Percentiles rank a stretch among this genome's conserved stretches.
Conservation (phyloP, 2,329 filamentous ascomycete species). For the Huntiella bhutanensis region DNA sequence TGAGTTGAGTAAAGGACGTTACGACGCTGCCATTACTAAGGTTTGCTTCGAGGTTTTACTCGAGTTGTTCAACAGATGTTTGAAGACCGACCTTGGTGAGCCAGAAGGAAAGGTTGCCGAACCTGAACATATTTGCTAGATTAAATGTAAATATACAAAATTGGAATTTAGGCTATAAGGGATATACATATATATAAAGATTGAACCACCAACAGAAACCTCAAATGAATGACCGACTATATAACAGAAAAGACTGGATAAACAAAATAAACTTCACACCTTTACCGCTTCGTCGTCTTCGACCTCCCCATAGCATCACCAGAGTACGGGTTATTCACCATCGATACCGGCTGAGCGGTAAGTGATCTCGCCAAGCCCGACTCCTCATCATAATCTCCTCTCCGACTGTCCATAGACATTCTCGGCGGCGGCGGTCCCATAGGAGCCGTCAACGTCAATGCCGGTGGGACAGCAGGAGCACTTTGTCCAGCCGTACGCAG, state of each 20-base stretch:
- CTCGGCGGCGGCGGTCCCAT: conserved; percentile 4
- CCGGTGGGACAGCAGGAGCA: conserved; percentile 15
- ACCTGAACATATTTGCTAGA: conserved; percentile 54
- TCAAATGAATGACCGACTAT: not conserved
- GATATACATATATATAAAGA: conserved; percentile 12
- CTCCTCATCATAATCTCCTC: conserved; percentile 25
- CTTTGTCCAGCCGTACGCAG: conserved; percentile 30
- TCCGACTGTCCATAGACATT: conserved; percentile 17
- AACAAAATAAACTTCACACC: not conserved
- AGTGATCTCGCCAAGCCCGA: conserved; percentile 14
- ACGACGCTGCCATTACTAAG: conserved; percentile 71
- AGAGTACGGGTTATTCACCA: conserved; percentile 4
- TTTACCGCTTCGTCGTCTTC: conserved; percentile 9
- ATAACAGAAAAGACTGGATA: not conserved
- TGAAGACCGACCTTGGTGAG: conserved; percentile 63
- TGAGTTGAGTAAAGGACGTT: conserved; percentile 81
- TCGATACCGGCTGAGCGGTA: conserved; percentile 2
- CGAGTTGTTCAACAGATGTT: conserved; percentile 60
- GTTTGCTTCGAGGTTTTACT: conserved; percentile 81
- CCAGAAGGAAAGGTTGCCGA: conserved; percentile 39
- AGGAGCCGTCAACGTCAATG: conserved; percentile 16
- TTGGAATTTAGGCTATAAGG: not conserved
- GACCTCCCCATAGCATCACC: conserved; percentile 4
- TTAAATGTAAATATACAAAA: not conserved
- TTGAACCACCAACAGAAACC: not conserved